Percentiles rank a stretch among this genome's conserved stretches.
Evolutionary conservation across 2,329 filamentous ascomycete genomes (phyloP).

Genomic region (Fusarium armeniacum): DNA sequence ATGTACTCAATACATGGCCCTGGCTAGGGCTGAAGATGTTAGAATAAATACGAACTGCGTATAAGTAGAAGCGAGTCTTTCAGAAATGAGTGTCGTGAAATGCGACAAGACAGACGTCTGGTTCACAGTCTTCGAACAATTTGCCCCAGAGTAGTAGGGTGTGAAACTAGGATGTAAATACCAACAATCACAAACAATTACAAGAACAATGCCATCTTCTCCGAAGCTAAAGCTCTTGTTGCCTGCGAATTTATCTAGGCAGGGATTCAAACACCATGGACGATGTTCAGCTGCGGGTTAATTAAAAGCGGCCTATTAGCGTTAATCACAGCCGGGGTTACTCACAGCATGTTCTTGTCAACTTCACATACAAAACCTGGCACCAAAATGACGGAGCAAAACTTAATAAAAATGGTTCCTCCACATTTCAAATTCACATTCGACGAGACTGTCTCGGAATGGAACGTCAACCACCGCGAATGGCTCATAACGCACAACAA

Average conservation of each 20-base stretch:
- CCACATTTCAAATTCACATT: constrained; percentile 44
- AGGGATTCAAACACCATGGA: neutral
- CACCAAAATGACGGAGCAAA: constrained; percentile 28
- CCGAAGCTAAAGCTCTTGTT: neutral
- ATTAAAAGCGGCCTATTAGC: constrained; percentile 22
- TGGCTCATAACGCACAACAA: constrained; percentile 48
- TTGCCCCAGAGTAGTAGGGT: neutral
- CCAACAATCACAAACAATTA: neutral
- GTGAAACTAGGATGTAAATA: neutral
- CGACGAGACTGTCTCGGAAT: constrained; percentile 43
- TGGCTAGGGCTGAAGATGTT: constrained; percentile 19
- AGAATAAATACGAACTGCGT: constrained; percentile 30
- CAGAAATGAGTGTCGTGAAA: no score
- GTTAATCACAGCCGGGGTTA: neutral
- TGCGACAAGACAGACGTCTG: neutral
- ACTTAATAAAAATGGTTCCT: neutral
- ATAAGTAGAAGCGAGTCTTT: neutral
- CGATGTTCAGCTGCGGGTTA: neutral
- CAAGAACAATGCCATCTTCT: neutral
- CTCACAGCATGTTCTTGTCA: neutral
- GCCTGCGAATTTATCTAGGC: neutral
- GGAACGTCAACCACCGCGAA: constrained; percentile 45
- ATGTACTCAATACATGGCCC: constrained; percentile 31
- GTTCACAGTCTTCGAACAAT: neutral
- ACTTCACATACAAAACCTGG: neutral